Evolutionary conservation across 768 basidiomycete species (phyloP), one percentile per base, ranked within the genome.

Genomic region (Russula emetica): DNA sequence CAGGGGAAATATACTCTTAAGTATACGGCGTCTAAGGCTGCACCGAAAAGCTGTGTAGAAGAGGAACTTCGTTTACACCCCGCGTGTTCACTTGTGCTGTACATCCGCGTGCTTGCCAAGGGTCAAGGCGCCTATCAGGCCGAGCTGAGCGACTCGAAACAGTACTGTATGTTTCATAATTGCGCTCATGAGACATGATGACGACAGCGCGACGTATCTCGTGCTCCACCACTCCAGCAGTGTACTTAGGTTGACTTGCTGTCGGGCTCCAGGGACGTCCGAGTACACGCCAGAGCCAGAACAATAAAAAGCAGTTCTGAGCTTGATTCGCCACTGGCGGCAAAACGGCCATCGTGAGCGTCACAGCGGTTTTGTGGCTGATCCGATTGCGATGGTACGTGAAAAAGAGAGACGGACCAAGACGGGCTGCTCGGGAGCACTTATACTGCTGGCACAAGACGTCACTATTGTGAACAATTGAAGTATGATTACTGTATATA

Each of bases 321-420:
- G 45, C 22, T 47, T 22, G n/a, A 47, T 47, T 10, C 11, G 45
- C 45, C 45, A 47, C 45, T 22, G 45, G 45, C 7, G 0, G n/a
- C 11, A 44, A 44, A n/a, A 9, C 9, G 9, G 11, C 36, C 44
- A 20, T 10, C 16, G 28, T 16, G 26, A 26, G 28, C 28, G 18
- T 52, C 51, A 13, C 30, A 7, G 32, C 28, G 53, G 53, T 22
- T 56, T 56, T 44, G 40, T 56, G 40, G 55, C 55, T 42, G 38
- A 20, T n/a, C 5, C 36, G 11, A 13, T 36, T 13, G 13, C 36
- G 6, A 30, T 3, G 30, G 30, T 30, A 30, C 30, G 6, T 3
- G 30, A 7, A 30, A 30, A 4, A 30, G 30, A 30, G 30, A 30
- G 30, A 4, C 7, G 30, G 30, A 30, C 30, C 30, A 30, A 30